These are phyloP conservation scores for Coleophoma cylindrospora DNA, from an alignment of 2,329 filamentous ascomycete species.

Conservation along the genomic window DNA sequence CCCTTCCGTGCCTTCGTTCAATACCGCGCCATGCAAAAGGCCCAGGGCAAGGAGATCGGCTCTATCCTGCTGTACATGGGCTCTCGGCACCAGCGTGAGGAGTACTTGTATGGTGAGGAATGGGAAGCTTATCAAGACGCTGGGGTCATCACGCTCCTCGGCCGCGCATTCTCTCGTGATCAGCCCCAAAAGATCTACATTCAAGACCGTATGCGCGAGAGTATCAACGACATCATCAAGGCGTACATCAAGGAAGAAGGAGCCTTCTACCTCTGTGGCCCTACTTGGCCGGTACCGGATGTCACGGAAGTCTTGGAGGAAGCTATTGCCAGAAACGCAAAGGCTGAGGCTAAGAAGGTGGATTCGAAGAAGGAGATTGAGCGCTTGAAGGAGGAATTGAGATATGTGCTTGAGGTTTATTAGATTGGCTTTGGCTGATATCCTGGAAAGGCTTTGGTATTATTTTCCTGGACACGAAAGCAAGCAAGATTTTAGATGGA, in stretches of 20 bases:
- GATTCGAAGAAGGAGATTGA: conserved; percentile 91
- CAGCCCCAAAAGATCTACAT: conserved; percentile 99
- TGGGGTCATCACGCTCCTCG: conserved; percentile 90
- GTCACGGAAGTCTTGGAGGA: conserved; percentile 92
- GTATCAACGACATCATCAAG: conserved; percentile 72
- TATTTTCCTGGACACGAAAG: no score
- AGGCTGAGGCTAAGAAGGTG: conserved; percentile 69
- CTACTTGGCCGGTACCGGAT: conserved; percentile 97
- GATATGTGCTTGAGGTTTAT: conserved; percentile 97
- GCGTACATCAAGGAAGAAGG: conserved; percentile 86
- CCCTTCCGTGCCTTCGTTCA: conserved; percentile 99
- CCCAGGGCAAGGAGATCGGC: conserved; percentile 93
- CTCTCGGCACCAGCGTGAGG: conserved; percentile 93
- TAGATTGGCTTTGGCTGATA: conserved; percentile 36
- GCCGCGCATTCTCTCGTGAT: conserved; percentile 91
- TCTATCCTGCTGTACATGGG: conserved; percentile 94
- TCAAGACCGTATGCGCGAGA: conserved; percentile 95
- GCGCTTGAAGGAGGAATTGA: conserved; percentile 86
- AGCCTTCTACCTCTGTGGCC: conserved; percentile 94
- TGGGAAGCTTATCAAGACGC: conserved; percentile 98
- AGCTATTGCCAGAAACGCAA: conserved; percentile 75
- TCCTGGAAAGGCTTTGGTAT: no score
- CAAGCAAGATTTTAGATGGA: no score
- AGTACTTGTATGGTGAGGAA: conserved; percentile 98
- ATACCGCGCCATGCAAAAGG: conserved; percentile 95